Base-by-base conservation (phyloP, 208 protist species). In the Trypanosoma caninum region DNA sequence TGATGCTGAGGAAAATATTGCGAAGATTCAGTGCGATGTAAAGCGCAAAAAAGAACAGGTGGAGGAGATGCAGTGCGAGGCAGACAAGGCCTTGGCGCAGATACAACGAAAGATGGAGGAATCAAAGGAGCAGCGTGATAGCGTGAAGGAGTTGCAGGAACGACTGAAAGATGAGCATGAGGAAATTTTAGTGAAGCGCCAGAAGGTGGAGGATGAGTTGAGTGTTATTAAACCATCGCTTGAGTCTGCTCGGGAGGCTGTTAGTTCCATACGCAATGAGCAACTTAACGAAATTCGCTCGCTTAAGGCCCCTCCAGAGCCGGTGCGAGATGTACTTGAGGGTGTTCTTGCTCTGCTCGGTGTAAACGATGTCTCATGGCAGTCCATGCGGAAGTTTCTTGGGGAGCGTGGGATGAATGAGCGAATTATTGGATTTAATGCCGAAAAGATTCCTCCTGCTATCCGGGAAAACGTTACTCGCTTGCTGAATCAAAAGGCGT, bases 291-390 rank as follows among this genome's bases (percentile, higher is more conserved):
- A 99, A 76, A 98, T 99, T 52, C 89, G 94, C 23, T 90, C 90
- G 6, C 80, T 99, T 25, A 85, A 87, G 45, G 74, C 91, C 13
- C 98, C 98, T 35, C 97, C 97, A 13, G 89, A 97, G 68, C 74
- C 89, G 25, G 93, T 99, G 50, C 78, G 93, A 27, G 95, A 98
- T 74, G 96, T 99, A 38, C 80, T 99, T 14, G 83, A 96, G 72
- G 97, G 90, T n/a, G 97, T 99, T 6, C 76, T 99, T 33, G 79
- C 84, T 30, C 80, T 99, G 38, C 94, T 99, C 59, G 97, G 97
- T 27, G 76, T 96, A 30, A 87, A 80, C 22, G 96, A 99, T 69
- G 85, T 91, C 42, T 97, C 93, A 16, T 99, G 98, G 98, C 86
- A 93, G 51, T 92, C 86, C 11, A 99, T 99, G 87, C 91, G 97